These are phyloP conservation scores for Sungouiozyma intestinalis DNA, from an alignment of 805 yeast species.

Conservation along the genomic window DNA sequence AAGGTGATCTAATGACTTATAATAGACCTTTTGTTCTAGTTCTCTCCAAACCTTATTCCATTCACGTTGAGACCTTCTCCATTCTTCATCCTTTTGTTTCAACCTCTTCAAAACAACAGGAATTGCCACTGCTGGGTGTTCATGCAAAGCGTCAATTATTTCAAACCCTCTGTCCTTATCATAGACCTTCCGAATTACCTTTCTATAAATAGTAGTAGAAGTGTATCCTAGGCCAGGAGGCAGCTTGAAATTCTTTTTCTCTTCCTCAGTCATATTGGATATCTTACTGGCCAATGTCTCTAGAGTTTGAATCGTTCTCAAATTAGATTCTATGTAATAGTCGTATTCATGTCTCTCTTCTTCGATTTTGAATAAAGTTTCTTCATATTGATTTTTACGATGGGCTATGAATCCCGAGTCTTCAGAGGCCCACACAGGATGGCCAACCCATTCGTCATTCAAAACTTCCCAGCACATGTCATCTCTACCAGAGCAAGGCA, in stretches of 20 bases:
- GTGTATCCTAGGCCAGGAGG: conserved; percentile 93
- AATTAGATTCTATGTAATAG: conserved; percentile 86
- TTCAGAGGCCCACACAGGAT: conserved; percentile 99
- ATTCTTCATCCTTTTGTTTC: conserved; percentile 96
- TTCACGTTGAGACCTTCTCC: conserved; percentile 96
- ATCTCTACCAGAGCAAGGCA: conserved; percentile 98
- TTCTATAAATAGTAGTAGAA: conserved; percentile 83
- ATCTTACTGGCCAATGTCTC: conserved; percentile 92
- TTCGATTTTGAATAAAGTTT: conserved; percentile 85
- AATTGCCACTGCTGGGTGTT: conserved; percentile 88
- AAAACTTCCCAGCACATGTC: conserved; percentile 99
- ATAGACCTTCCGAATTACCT: conserved; percentile 83
- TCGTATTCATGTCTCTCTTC: conserved; percentile 98
- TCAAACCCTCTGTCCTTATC: conserved; percentile 93
- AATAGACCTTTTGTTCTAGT: conserved; percentile 89
- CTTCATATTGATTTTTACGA: conserved; percentile 95
- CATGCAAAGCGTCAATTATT: conserved; percentile 91
- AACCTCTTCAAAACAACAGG: conserved; percentile 86
- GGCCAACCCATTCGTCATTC: conserved; percentile 99
- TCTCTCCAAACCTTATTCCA: conserved; percentile 99
- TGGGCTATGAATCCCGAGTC: conserved; percentile 99
- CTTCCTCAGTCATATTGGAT: conserved; percentile 86
- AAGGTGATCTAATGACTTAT: conserved; percentile 86
- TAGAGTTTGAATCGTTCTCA: conserved; percentile 88
- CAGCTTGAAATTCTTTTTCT: conserved; percentile 71